Base-by-base conservation (phyloP, 2,329 filamentous ascomycete species). In the Mycosphaerella sp. region DNA sequence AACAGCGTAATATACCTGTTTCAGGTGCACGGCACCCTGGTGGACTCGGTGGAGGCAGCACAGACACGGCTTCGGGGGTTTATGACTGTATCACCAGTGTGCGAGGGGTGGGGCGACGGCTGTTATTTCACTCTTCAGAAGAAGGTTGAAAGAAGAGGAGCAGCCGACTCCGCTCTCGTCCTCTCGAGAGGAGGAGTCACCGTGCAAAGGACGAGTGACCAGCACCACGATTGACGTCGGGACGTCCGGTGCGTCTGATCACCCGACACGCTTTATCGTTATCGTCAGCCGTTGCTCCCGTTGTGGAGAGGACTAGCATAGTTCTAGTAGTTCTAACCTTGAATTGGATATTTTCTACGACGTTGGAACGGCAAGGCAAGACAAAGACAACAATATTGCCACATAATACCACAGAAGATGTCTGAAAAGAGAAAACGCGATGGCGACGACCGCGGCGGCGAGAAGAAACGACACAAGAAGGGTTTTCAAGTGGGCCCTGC, bases 401-500 rank as follows among this genome's bases (percentile, higher is more conserved):
- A 21, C 21, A 21, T 2, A 21, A 7, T 23, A 17, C 26, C 10
- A 29, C 48, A 41, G 31, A 36, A 29, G 4, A 51, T 21, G 43
- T 64, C 62, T 58, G 58, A 62, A 48, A 62, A 61, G 57, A 54
- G 62, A 32, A 61, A 59, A 39, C 46, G 58, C 9, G 54, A 59
- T 40, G 51, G 36, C 46, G 60, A 54, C 31, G 58, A 60, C 21
- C 21, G 21, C 2, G 50, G 42, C n/a, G 46, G 49, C 36, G 43
- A 51, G 31, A 47, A 53, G 17, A 78, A 80, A 66, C 80, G 79
- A 59, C 65, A 67, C 59, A 80, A 74, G 60, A 85, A 87, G 63
- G 89, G 88, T 48, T 96, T 97, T 74, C 81, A 81, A 40, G 86
- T 96, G 53, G 92, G 91, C 0, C 91, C 92, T 31, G 86, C 86